Base-by-base conservation (phyloP, 2,329 filamentous ascomycete species). In the Hymenotorrendiella dingleyae region DNA sequence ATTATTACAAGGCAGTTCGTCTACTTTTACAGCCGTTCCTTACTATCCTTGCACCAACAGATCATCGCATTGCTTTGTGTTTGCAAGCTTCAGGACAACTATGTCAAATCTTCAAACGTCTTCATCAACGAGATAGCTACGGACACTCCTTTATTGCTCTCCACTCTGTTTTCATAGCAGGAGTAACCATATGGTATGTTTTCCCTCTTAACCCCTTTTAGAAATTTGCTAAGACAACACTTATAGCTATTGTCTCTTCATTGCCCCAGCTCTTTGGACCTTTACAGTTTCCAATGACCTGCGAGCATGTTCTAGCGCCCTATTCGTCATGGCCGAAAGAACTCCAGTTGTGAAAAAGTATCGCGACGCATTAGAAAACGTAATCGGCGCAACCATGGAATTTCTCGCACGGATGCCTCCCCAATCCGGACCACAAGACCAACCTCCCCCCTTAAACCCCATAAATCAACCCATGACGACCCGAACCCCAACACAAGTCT, bases 1-100 rank as follows among this genome's bases (percentile, higher is more conserved):
- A 73, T 48, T 74, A 72, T 48, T 66, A 74, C 49, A 64, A 70
- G 14, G 67, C 70, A 5, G 59, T 74, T 1, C 63, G 71, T n/a
- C 61, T 73, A 11, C 58, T 75, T 1, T 63, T 74, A 14, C 71
- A 74, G 39, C 71, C 71, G 1, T 74, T 74, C 42, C 56, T 74
- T 1, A 64, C 67, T 2, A 62, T 70, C 12, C 59, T 75, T 5
- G 62, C 66, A 4, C 61, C 68, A 3, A 60, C 63, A 5, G 70
- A 72, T 49, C 67, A 68, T 0, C 70, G 69, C 44, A 70, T 72
- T 44, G 61, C 64, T 10, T 67, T 69, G 3, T 67, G 65, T 43
- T 52, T 67, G 23, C 50, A 60, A 4, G 63, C 66, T 2, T 64
- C 65, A 7, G 67, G 66, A 4, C 61, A 64, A 20, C 62, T 68